Percentiles rank a stretch among this genome's conserved stretches.
Conservation (phyloP, 495 filamentous ascomycete genomes). For the Symbiotaphrina buchneri region DNA sequence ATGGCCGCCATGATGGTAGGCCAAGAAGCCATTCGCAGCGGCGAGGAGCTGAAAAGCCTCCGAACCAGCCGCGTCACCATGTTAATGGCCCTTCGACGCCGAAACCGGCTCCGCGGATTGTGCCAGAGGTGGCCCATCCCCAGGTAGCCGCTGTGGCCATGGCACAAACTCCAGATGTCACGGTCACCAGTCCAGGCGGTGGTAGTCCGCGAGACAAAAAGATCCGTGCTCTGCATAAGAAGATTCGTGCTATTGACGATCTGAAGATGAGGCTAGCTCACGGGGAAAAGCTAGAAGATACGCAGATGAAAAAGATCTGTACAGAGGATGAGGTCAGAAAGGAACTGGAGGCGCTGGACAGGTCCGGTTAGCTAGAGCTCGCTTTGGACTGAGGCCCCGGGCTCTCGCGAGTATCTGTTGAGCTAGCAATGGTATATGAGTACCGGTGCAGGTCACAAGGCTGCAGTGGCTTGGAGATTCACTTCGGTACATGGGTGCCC, state of each 20-base stretch:
- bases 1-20: too few relatives aligned
- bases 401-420: too few relatives aligned
- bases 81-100: conserved; percentile 2
- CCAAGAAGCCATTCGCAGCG: conserved; percentile 13
- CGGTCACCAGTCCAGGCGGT: conserved; percentile 19
- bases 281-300: conserved; percentile 93
- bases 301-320: conserved; percentile 93
- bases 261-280: conserved; percentile 84
- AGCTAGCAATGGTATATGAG: too few relatives aligned
- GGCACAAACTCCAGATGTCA: conserved; percentile 17
- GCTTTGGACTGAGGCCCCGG: too few relatives aligned
- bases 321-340: conserved; percentile 65
- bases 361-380: conserved; percentile 13
- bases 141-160: conserved; percentile 5
- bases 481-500: too few relatives aligned
- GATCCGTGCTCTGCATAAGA: conserved; percentile 75
- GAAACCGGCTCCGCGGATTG: conserved; percentile 7
- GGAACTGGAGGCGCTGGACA: conserved; percentile 50
- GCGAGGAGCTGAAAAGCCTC: conserved; percentile 6
- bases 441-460: too few relatives aligned
- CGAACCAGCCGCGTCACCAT: conserved; percentile 7
- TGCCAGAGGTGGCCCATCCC: conserved; percentile 9
- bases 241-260: conserved; percentile 92
- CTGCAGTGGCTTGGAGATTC: too few relatives aligned
- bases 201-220: conserved; percentile 57